phyloP scores from a whole-genome alignment of 1,284 basidiomycete genomes.

The Ganoderma meredithae region DNA sequence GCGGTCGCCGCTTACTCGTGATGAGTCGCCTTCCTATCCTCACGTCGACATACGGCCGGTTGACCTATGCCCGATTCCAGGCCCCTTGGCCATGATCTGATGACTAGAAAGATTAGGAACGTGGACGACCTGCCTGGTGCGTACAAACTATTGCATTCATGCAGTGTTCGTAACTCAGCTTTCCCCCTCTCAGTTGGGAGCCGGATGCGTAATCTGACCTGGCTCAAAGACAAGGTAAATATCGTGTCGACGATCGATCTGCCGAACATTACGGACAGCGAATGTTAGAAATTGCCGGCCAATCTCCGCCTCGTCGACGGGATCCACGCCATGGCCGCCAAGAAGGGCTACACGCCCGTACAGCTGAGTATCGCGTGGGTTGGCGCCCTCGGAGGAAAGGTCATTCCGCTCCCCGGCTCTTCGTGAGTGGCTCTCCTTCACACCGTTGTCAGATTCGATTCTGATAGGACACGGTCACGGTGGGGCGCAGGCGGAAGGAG shows the following conservation, averaged over 20 bases:
- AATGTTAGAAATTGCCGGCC: conserved; percentile 16
- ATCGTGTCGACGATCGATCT: too few relatives aligned
- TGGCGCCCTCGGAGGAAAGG: conserved; percentile 51
- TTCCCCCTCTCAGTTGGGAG: background rate
- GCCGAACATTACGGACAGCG: background rate
- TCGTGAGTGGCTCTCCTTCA: too few relatives aligned
- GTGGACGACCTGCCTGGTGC: conserved; percentile 51
- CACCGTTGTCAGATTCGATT: too few relatives aligned
- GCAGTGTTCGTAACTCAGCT: background rate
- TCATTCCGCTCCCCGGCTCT: conserved; percentile 63
- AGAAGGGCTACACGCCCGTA: too few relatives aligned
- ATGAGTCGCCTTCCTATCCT: too few relatives aligned
- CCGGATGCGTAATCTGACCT: conserved; percentile 2
- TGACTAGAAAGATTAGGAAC: conserved; percentile 57
- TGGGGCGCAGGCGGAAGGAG: too few relatives aligned
- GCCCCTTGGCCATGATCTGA: conserved; percentile 64
- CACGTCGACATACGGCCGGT: background rate
- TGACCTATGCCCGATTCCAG: conserved; percentile 30
- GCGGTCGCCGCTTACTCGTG: conserved; percentile 64
- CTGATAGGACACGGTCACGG: too few relatives aligned
- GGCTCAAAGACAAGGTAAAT: conserved; percentile 25
- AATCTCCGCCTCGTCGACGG: conserved; percentile 18
- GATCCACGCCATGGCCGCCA: conserved; percentile 46
- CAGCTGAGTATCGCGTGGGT: too few relatives aligned
- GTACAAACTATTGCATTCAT: background rate